These are phyloP conservation scores for Bigelowiella natans DNA, from an alignment of 78 protist species.

Conservation along the genomic window DNA sequence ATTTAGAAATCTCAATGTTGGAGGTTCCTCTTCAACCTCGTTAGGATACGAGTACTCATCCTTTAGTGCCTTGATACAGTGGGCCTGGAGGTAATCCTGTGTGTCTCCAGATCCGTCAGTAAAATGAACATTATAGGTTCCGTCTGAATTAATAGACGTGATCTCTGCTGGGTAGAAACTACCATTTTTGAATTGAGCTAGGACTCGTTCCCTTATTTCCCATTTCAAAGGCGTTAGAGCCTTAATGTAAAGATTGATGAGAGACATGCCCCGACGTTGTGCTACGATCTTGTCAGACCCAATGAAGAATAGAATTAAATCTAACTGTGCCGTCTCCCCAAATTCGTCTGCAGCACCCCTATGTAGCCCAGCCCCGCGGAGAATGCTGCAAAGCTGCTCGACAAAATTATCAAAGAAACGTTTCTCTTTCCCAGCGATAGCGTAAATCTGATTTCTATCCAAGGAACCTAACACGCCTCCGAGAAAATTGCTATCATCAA, in stretches of 20 bases:
- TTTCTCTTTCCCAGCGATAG: not conserved
- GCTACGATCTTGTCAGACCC: not conserved
- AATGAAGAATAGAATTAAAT: not conserved
- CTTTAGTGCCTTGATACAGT: not conserved
- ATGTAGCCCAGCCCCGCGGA: not conserved
- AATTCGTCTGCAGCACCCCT: not conserved
- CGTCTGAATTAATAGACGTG: not conserved
- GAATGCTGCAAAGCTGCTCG: not conserved
- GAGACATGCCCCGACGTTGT: not conserved
- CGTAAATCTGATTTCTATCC: not conserved
- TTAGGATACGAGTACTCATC: not conserved
- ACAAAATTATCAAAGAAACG: not conserved
- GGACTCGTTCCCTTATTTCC: not conserved
- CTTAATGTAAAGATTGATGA: not conserved
- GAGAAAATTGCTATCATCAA: not conserved
- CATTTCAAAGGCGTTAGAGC: not conserved
- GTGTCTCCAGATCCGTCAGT: not conserved
- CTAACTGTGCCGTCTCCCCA: not conserved
- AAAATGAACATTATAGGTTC: not conserved
- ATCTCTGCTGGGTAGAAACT: not conserved
- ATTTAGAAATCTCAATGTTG: not conserved
- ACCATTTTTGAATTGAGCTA: not conserved
- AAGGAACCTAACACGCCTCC: not conserved
- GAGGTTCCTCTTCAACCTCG: not conserved
- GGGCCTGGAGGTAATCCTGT: not conserved